Base-by-base conservation (phyloP, 495 filamentous ascomycete species). In the Aspergillus bridgeri region DNA sequence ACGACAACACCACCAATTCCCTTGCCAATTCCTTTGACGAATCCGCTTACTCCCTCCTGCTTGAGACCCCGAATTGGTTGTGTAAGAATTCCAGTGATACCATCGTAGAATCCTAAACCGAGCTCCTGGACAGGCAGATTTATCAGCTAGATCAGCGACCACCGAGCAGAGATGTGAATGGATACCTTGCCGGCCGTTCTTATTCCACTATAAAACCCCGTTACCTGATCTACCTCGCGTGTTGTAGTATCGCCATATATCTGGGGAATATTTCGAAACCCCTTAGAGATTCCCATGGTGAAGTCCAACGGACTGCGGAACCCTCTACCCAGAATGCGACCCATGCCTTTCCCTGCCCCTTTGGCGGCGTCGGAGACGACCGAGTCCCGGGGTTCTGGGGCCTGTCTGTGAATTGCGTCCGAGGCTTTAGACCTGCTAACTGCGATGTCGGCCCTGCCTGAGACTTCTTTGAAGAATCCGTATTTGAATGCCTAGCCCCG, bases 21-120 rank as follows among this genome's bases (percentile, higher is more conserved):
- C 65, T 90, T 92, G 0, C 84, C 88, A 20, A 91, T 74, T 0
- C 89, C 89, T 64, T 92, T 92, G 6, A 89, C 48, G 18, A 91
- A 78, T 6, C 89, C 89, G 18, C 75, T 78, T 0, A 79, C 72
- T 3, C 89, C 89, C 58, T 87, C 84, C 47, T 91, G 84, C 59
- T 85, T 82, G 6, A 82, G 86, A 19, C 86, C 89, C 33, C 79
- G 75, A 13, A 83, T 56, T 6, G 89, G 89, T 44, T 92, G 89
- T 0, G 85, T 91, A 7, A 91, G 79, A 0, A 93, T 69, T 0
- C 89, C 89, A 5, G 88, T 82, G 18, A 91, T 78, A 5, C 89
- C 89, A 59, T 93, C 85, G 61, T 82, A 90, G 4, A 89, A 66
- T 0, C 88, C 86, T 29, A 81, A 78, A 0, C 82, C 84, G 42